Conservation (phyloP, 129 eudicot species). For the Lonicera japonica region DNA sequence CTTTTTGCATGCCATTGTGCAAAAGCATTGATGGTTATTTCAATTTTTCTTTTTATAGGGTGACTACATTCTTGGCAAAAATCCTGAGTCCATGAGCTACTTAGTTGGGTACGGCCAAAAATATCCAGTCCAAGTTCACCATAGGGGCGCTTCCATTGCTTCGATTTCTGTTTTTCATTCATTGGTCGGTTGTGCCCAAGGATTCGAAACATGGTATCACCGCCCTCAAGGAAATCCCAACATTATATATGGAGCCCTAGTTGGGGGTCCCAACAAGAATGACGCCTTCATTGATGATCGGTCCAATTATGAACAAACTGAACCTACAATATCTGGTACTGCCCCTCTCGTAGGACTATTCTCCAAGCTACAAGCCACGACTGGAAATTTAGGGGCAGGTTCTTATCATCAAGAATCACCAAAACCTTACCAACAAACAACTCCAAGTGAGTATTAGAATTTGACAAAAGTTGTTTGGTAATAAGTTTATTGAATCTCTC, state of each 20-base stretch:
- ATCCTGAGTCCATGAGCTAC: slow-evolving; percentile 81
- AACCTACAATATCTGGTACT: slow-evolving; percentile 74
- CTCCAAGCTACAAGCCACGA: slow-evolving; percentile 45
- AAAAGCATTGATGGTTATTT: not conserved
- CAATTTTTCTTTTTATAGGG: slow-evolving; percentile 36
- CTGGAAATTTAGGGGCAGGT: slow-evolving; percentile 30
- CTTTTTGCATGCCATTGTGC: slow-evolving; percentile 4
- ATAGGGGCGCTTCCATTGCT: slow-evolving; percentile 82
- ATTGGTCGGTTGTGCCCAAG: slow-evolving; percentile 67
- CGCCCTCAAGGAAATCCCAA: slow-evolving; percentile 63
- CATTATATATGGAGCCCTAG: slow-evolving; percentile 63
- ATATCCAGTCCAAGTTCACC: slow-evolving; percentile 80
- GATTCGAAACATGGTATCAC: slow-evolving; percentile 78
- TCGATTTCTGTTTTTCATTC: slow-evolving; percentile 37
- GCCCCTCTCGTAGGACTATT: slow-evolving; percentile 93
- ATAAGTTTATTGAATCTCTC: not conserved
- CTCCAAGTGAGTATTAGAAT: slow-evolving; percentile 34
- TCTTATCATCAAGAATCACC: slow-evolving; percentile 19
- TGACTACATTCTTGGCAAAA: slow-evolving; percentile 90
- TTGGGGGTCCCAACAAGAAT: slow-evolving; percentile 72
- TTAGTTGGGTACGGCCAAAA: slow-evolving; percentile 70
- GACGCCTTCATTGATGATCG: slow-evolving; percentile 77
- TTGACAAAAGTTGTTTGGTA: no score
- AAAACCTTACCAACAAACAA: slow-evolving; percentile 21
- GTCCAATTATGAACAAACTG: slow-evolving; percentile 75